These are phyloP conservation scores for Aspergillus proliferans DNA, from an alignment of 2,329 filamentous ascomycete genomes.

Conservation along the genomic window DNA sequence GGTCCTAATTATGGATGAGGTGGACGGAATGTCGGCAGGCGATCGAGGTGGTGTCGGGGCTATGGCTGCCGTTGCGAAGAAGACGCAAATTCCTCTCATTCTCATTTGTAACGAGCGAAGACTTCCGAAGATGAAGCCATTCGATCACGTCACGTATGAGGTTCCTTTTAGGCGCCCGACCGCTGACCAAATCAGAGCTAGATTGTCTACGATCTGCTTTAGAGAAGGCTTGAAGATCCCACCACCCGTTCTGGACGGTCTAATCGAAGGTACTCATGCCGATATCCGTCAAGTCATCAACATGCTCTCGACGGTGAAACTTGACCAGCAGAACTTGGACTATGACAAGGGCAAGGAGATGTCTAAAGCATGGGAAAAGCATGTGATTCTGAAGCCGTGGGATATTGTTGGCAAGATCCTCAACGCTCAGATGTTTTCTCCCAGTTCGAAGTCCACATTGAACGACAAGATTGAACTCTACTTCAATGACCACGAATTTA, in stretches of 20 bases:
- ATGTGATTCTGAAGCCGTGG: constrained; percentile 94
- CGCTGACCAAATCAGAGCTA: constrained; percentile 80
- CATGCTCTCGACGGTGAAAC: constrained; percentile 90
- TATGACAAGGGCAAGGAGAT: constrained; percentile 85
- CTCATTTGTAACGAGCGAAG: constrained; percentile 95
- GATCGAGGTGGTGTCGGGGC: constrained; percentile 94
- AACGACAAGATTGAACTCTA: constrained; percentile 99
- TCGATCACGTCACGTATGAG: constrained; percentile 79
- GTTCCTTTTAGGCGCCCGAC: constrained; percentile 84
- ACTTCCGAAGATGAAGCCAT: constrained; percentile 96
- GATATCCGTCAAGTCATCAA: constrained; percentile 98
- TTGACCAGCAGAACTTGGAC: constrained; percentile 73
- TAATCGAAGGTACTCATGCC: constrained; percentile 91
- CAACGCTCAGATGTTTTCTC: constrained; percentile 75
- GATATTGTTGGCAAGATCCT: constrained; percentile 94
- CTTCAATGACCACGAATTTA: constrained; percentile 99
- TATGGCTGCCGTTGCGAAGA: constrained; percentile 88
- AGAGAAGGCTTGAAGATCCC: constrained; percentile 85
- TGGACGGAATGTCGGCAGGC: constrained; percentile 96
- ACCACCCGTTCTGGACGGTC: constrained; percentile 73
- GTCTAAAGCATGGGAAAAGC: constrained; percentile 98
- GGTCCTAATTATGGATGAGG: constrained; percentile 96
- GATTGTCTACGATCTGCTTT: constrained; percentile 92
- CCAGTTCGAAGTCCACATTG: constrained; percentile 74
- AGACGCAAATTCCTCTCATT: constrained; percentile 89